phyloP scores from a whole-genome alignment of 2,329 filamentous ascomycete genomes.

The Myriosclerotinia scirpicola region DNA sequence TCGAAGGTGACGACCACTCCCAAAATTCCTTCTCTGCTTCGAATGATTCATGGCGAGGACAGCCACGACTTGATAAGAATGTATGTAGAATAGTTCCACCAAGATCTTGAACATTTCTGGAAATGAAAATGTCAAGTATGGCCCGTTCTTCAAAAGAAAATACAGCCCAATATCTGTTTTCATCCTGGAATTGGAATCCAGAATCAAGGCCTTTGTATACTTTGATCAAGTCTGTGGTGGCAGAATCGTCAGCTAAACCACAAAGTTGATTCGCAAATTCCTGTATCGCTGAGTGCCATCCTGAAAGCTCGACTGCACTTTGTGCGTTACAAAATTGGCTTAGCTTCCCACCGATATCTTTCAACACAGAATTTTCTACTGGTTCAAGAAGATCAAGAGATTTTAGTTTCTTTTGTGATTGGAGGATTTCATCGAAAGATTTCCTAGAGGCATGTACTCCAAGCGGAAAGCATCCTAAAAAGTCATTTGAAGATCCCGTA shows the following conservation, averaged over 20 bases:
- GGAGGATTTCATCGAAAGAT: constrained; percentile 47
- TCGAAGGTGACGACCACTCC: constrained; percentile 40
- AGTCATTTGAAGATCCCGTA: constrained; percentile 42
- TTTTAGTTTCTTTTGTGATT: constrained; percentile 43
- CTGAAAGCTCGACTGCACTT: constrained; percentile 33
- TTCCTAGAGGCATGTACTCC: constrained; percentile 45
- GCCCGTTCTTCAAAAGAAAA: constrained; percentile 31
- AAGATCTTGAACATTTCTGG: constrained; percentile 41
- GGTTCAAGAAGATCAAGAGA: constrained; percentile 22
- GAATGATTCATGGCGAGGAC: constrained; percentile 41
- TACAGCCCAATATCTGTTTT: constrained; percentile 43
- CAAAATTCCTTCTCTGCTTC: constrained; percentile 44
- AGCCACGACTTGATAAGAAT: constrained; percentile 44
- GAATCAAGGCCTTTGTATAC: constrained; percentile 44
- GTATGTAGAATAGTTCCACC: constrained; percentile 42
- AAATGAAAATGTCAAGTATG: constrained; percentile 43
- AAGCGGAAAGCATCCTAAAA: constrained; percentile 49
- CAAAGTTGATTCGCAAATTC: constrained; percentile 29
- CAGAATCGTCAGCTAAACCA: constrained; percentile 18
- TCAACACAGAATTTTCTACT: constrained; percentile 16
- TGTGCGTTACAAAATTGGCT: constrained; percentile 19
- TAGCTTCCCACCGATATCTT: constrained; percentile 14
- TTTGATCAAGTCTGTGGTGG: constrained; percentile 38
- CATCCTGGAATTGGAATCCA: constrained; percentile 41
- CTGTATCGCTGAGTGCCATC: constrained; percentile 30